Evolutionary conservation across 108 stramenopile species (phyloP).

Genomic region (Cyclotella kingstonii): DNA sequence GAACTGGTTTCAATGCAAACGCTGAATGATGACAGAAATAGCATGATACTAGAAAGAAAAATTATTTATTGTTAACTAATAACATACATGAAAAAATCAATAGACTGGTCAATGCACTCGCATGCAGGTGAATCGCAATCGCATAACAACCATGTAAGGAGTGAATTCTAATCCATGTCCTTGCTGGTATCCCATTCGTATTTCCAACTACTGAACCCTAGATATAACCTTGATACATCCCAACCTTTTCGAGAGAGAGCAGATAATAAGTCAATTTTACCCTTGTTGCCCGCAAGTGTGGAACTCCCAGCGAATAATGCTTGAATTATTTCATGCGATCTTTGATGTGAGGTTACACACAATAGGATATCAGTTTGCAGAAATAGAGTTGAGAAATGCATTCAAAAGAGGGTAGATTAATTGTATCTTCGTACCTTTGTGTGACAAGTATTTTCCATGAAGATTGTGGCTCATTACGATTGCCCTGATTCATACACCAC

Average conservation of each 20-base stretch:
- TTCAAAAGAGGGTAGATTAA: not conserved
- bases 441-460: not conserved
- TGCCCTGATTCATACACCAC: slow-evolving; percentile 15
- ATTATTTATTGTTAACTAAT: too few relatives aligned
- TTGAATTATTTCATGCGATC: not conserved
- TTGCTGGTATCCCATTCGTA: slow-evolving; percentile 41
- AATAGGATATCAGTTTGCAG: slow-evolving; percentile 2
- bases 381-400: slow-evolving; percentile 3
- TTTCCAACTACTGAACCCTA: slow-evolving; percentile 58
- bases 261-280: not conserved
- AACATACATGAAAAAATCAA: too few relatives aligned
- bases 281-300: not conserved
- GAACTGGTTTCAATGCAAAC: too few relatives aligned
- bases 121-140: too few relatives aligned
- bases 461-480: slow-evolving; percentile 4
- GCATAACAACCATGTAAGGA: too few relatives aligned
- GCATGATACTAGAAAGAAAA: too few relatives aligned
- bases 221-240: slow-evolving; percentile 67
- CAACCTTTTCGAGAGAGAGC: slow-evolving; percentile 53
- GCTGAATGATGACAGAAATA: too few relatives aligned
- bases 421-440: not conserved
- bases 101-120: too few relatives aligned
- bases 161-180: too few relatives aligned
- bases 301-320: not conserved
- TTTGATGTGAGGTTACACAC: not conserved